phyloP scores from a whole-genome alignment of 2,329 filamentous ascomycete species.

The Talaromyces pinophilus region DNA sequence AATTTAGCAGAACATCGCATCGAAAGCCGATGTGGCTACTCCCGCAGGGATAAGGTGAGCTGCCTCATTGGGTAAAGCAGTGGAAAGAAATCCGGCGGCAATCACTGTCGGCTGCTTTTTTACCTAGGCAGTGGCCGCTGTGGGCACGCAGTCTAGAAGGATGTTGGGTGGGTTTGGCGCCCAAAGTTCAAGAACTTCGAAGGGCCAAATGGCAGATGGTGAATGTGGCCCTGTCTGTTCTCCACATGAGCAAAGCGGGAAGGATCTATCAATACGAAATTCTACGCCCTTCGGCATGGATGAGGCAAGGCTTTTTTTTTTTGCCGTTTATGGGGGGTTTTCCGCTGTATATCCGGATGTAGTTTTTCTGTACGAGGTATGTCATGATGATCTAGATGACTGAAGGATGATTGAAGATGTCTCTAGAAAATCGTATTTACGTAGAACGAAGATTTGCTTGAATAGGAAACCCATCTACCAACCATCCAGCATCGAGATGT shows the following conservation, averaged over 20 bases:
- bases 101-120: background rate
- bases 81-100: constrained; percentile 8
- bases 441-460: background rate
- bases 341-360: background rate
- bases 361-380: background rate
- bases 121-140: background rate
- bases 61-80: background rate
- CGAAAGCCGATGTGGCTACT: constrained; percentile 1
- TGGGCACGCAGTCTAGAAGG: background rate
- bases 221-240: background rate
- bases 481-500: background rate
- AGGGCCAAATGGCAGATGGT: background rate
- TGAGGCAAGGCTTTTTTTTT: background rate
- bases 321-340: background rate
- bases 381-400: background rate
- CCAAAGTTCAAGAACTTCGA: background rate
- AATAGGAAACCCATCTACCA: background rate
- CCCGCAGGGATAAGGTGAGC: background rate
- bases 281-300: background rate
- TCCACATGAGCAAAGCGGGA: background rate
- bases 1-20: background rate
- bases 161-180: background rate
- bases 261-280: background rate
- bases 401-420: background rate
- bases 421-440: no score